A percentile compares a stretch with the other conserved stretches of the same genome.
Conservation (phyloP, 129 eudicot species). For the Dittrichia graveolens region DNA sequence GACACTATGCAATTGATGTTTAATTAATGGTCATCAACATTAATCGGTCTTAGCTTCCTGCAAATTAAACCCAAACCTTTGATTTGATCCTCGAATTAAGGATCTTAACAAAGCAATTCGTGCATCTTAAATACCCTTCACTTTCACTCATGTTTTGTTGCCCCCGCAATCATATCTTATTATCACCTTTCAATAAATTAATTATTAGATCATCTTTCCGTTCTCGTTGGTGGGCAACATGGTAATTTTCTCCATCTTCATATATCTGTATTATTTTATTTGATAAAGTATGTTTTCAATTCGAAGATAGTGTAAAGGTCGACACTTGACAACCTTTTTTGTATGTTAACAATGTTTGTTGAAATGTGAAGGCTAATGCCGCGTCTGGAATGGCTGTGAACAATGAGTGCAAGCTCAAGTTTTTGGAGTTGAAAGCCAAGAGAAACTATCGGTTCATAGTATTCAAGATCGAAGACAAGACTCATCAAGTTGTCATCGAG, state of each 20-base stretch:
- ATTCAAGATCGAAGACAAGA: slow-evolving; percentile 47
- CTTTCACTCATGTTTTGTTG: slow-evolving; percentile 19
- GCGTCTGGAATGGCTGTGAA: slow-evolving; percentile 46
- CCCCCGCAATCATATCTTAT: slow-evolving; percentile 28
- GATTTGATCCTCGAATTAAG: neutral
- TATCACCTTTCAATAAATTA: slow-evolving; percentile 14
- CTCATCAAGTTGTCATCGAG: slow-evolving; percentile 51
- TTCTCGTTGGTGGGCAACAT: slow-evolving; percentile 15
- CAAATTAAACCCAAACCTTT: slow-evolving; percentile 12
- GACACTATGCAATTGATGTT: neutral
- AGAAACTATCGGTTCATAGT: slow-evolving; percentile 51
- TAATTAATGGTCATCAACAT: neutral
- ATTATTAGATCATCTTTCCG: neutral
- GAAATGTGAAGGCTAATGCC: slow-evolving; percentile 41
- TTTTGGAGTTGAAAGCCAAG: slow-evolving; percentile 44
- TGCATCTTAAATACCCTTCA: slow-evolving; percentile 4
- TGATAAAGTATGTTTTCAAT: neutral
- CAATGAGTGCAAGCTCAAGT: slow-evolving; percentile 45
- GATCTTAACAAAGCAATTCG: neutral
- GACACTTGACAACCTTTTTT: no score
- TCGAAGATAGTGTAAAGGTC: neutral
- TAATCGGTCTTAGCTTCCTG: neutral
- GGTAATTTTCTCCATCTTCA: neutral
- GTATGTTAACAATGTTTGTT: neutral
- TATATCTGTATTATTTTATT: neutral